Conservation (phyloP, 305 asterid species). For the Striga hermonthica region DNA sequence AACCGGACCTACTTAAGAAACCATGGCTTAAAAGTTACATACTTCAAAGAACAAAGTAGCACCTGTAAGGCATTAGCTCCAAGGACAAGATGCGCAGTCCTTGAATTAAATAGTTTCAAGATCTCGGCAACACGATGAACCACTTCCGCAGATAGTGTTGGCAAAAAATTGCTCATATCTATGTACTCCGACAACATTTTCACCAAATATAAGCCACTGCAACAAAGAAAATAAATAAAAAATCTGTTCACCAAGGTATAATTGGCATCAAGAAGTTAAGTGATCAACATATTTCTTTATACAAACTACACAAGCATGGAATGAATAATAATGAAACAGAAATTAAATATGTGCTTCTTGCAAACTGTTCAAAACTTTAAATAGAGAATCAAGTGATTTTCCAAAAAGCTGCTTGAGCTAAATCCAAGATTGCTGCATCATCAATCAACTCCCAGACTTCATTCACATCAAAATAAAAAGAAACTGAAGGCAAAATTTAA, state of each 20-base stretch:
- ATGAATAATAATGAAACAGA: conserved; percentile 11
- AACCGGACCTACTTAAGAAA: conserved; percentile 26
- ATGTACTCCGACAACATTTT: conserved; percentile 93
- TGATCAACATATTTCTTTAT: no score
- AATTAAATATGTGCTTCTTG: background rate
- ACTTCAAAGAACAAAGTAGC: conserved; percentile 23
- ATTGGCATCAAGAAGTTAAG: background rate
- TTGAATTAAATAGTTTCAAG: conserved; percentile 88
- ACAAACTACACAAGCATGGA: no score
- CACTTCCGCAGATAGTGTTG: conserved; percentile 84
- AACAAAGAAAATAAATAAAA: conserved; percentile 33
- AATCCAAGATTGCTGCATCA: background rate
- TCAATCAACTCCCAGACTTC: background rate
- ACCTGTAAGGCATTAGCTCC: conserved; percentile 99
- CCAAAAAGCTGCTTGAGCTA: no score
- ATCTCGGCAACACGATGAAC: conserved; percentile 95
- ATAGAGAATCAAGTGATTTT: background rate
- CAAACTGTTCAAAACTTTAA: conserved; percentile 2
- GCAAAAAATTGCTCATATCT: conserved; percentile 74
- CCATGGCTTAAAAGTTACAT: background rate
- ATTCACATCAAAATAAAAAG: conserved; percentile 16
- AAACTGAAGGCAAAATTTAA: conserved; percentile 22
- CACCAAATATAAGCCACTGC: conserved; percentile 96
- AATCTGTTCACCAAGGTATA: conserved; percentile 7
- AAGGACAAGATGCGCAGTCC: conserved; percentile 97